Evolutionary conservation across 495 filamentous ascomycete genomes (phyloP).

Genomic region (Aspergillus sclerotiicarbonarius): DNA sequence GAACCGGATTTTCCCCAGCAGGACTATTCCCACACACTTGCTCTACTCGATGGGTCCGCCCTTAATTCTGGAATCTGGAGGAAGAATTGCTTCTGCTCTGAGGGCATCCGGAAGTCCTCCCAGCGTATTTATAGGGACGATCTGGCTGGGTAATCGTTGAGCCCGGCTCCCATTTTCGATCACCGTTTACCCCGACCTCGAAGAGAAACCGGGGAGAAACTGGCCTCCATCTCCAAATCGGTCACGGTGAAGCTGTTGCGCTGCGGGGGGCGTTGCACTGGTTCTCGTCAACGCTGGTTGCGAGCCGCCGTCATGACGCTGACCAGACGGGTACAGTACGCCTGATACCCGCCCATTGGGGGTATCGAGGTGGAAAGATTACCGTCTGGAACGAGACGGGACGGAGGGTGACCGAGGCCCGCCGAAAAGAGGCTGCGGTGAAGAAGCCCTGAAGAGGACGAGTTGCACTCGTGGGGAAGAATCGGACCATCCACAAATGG

Average conservation of each 20-base stretch:
- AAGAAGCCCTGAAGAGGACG: slow-evolving; percentile 14
- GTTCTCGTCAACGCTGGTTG: slow-evolving; percentile 1
- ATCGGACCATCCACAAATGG: slow-evolving; percentile 15
- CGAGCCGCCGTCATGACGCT: slow-evolving; percentile 2
- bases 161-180: slow-evolving; percentile 8
- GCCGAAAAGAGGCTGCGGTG: slow-evolving; percentile 47
- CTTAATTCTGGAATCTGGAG: too few relatives aligned
- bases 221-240: slow-evolving; percentile 20
- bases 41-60: background rate
- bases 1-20: too few relatives aligned
- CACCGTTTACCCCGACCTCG: slow-evolving; percentile 15
- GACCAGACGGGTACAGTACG: slow-evolving; percentile 3
- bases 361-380: background rate
- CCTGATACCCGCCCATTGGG: background rate
- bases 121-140: slow-evolving; percentile 20
- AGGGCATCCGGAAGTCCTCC: too few relatives aligned
- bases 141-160: slow-evolving; percentile 4
- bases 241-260: slow-evolving; percentile 33
- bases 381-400: slow-evolving; percentile 8
- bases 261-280: slow-evolving; percentile 23
- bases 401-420: slow-evolving; percentile 6
- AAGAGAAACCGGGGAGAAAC: slow-evolving; percentile 15
- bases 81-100: background rate
- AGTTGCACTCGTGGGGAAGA: slow-evolving; percentile 16
- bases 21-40: background rate